Evolutionary conservation across 1,284 basidiomycete genomes (phyloP), one percentile per base, ranked within the genome.

Genomic region (Ceratobasidium sp.): DNA sequence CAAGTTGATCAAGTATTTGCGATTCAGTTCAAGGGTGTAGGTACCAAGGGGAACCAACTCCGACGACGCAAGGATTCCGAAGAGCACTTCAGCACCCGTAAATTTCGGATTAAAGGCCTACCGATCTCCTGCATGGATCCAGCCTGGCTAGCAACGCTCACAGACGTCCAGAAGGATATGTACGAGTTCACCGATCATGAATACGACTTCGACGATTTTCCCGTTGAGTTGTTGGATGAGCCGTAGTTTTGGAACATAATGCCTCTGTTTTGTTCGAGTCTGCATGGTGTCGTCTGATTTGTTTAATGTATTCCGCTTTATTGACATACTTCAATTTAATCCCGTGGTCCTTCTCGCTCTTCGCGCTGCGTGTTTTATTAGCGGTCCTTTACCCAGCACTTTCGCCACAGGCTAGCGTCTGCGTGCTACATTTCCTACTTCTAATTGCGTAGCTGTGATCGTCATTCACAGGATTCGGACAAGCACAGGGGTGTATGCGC

Each of bases 161-260:
- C 20, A 9, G 56, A 60, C n/a, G n/a, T 60, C 28, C 56, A 26
- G 33, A 60, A 60, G 56, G 56, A 15, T 26, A 28, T 60, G 33
- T 60, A 9, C 5, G 56, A 60, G 15, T 60, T 60, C 7, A 12
- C n/a, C 3, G 56, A 60, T 5, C 6, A 23, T 5, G 6, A 60
- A n/a, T 60, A 60, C n/a, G 56, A 60, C n/a, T 60, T 60, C n/a
- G n/a, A n/a, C n/a, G 7, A 18, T 9, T 60, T 60, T 26, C 56
- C 56, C 7, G 26, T 18, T 18, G 56, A 60, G 28, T 23, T 60
- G 26, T 15, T 60, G n/a, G 33, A 60, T 5, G 49, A 51, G 7
- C 7, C n/a, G 49, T 51, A 51, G 6, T 20, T 51, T 12, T 13
- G 2, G 49, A 3, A 20, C 3, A 46, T 46, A 15, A 15, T 46